These are phyloP conservation scores for Tetrapisispora fleetii DNA, from an alignment of 805 yeast genomes.

Conservation along the genomic window DNA sequence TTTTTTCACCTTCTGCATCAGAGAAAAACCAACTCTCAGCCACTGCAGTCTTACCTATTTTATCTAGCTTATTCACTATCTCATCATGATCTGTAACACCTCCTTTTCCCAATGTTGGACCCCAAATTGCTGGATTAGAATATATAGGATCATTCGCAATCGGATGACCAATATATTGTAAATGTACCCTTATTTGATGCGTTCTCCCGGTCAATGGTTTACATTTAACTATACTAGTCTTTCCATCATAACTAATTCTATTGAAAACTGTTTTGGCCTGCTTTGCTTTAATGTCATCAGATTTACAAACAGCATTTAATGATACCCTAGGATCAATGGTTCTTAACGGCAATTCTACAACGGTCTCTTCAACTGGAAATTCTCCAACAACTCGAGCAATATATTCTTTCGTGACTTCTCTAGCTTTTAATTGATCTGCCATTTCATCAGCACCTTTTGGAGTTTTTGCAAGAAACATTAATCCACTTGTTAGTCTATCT, in stretches of 20 bases:
- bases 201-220: slow-evolving; percentile 87
- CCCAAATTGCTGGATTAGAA: slow-evolving; percentile 76
- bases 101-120: slow-evolving; percentile 55
- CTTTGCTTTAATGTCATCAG: slow-evolving; percentile 34
- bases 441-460: slow-evolving; percentile 69
- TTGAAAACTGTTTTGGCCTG: slow-evolving; percentile 65
- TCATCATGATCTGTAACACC: slow-evolving; percentile 41
- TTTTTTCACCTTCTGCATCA: slow-evolving; percentile 52
- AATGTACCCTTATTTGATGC: slow-evolving; percentile 89
- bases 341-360: slow-evolving; percentile 55
- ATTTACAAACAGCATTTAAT: slow-evolving; percentile 43
- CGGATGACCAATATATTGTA: slow-evolving; percentile 82
- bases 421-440: slow-evolving; percentile 59
- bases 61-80: slow-evolving; percentile 42
- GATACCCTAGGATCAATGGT: slow-evolving; percentile 70
- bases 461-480: slow-evolving; percentile 82
- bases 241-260: slow-evolving; percentile 58
- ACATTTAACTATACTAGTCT: slow-evolving; percentile 61
- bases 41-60: slow-evolving; percentile 58
- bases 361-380: slow-evolving; percentile 54
- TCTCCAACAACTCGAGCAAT: slow-evolving; percentile 82
- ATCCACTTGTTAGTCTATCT: slow-evolving; percentile 85
- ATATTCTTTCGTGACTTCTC: slow-evolving; percentile 73
- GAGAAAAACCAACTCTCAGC: slow-evolving; percentile 63
- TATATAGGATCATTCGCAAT: slow-evolving; percentile 90